Evolutionary conservation across 2,329 filamentous ascomycete species (phyloP), one percentile per base, ranked within the genome.

Genomic region (Diaporthe sp.): DNA sequence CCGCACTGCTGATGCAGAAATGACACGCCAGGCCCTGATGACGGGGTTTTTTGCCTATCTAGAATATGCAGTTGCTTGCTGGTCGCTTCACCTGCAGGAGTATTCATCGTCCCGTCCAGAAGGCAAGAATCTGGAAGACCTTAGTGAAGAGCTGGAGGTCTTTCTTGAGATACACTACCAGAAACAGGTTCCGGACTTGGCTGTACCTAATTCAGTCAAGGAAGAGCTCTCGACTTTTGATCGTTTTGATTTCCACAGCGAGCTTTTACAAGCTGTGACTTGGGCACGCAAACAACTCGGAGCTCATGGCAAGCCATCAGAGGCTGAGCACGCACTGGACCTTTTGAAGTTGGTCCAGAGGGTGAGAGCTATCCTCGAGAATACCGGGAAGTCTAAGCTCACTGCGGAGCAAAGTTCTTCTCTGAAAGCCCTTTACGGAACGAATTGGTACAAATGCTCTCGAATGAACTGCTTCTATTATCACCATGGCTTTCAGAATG

Each of bases 401-500:
- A 57, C 53, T 15, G 28, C 6, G 19, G 28, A 57, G 28, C 53
- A 57, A 17, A 57, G 8, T 28, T 31, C 53, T 57, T 57, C 53
- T 34, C 28, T 57, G 3, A 34, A 22, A 4, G 53, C 15, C 7
- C 53, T 57, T 22, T 57, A 57, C 2, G 53, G 53, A 34, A 19
- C 15, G 19, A 57, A 57, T 34, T 34, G 53, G 25, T 57, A 57
- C 53, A 57, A 57, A 1, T 57, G 53, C 53, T 57, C 53, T 19
- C 70, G 74, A 55, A 78, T 84, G 37, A 85, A 82, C 19, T 86
- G 85, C 76, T 79, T 79, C 49, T 82, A 81, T 77, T 86, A 85
- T 74, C 82, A 84, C 37, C 79, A 85, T 65, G 85, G 85, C 0
- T 86, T 86, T 76, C 76, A 71, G 4, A 82, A 81, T 25, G 60